Base-by-base conservation (phyloP, 1,284 basidiomycete species). In the Naganishia liquefaciens region DNA sequence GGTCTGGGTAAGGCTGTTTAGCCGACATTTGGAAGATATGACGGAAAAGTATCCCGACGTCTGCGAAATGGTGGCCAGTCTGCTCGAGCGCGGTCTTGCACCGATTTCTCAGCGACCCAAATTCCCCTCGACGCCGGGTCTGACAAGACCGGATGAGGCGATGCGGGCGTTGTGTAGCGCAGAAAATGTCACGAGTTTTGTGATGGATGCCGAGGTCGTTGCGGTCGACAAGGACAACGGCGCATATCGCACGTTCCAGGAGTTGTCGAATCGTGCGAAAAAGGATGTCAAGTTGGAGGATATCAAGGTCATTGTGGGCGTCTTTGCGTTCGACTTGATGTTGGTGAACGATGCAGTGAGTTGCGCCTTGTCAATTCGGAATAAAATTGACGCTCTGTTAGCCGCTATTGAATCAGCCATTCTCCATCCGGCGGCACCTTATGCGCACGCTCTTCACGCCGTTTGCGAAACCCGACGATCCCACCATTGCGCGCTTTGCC, bases 281-380 rank as follows among this genome's bases (percentile, higher is more conserved):
- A 99, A 99, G 79, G 96, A 98, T 71, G 96, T 99, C 72, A 92
- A 90, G 75, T 85, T 94, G 0, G 91, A 94, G 74, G 94, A 99
- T 75, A 94, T 99, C 74, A 90, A 93, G 82, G 89, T 99, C 67
- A 86, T 88, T 62, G 96, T 99, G 15, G 95, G 93, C 72, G 84
- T 99, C 4, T 98, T 93, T 76, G 93, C 88, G 0, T 99, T 99
- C 73, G 96, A 99, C 75, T 81, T 99, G 55, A 84, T 99, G 68
- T 93, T 93, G 73, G 81, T 98, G 64, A 98, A 99, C 72, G 95
- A 93, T 70, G 86, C 93, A 82, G 93, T 91, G 73, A 68, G 85
- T 76, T 7, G 42, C 6, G 23, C 3, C 10, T n/a, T 37, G 13
- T 44, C 23, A 6, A 21, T 30, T 3, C n/a, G n/a, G 15, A 15